Percentiles rank a stretch among this genome's conserved stretches.
phyloP scores from a whole-genome alignment of 2,329 filamentous ascomycete species.

The Fusarium pseudocircinatum region DNA sequence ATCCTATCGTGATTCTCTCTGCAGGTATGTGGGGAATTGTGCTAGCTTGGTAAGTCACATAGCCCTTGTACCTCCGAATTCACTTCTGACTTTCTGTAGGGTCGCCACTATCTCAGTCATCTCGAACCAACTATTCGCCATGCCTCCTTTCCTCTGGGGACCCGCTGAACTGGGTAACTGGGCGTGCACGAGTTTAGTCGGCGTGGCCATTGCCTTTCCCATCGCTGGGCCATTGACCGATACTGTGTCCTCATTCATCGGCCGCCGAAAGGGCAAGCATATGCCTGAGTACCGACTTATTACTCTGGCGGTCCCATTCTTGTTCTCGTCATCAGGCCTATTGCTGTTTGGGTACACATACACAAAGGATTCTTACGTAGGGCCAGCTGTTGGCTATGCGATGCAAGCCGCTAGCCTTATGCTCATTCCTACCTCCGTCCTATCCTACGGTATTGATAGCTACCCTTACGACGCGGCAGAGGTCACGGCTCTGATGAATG shows the following conservation, averaged over 20 bases:
- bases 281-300: background rate
- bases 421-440: background rate
- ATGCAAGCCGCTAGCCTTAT: background rate
- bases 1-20: background rate
- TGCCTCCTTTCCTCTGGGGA: background rate
- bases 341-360: background rate
- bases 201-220: background rate
- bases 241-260: background rate
- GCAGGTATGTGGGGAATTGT: background rate
- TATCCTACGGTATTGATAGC: background rate
- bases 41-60: background rate
- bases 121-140: background rate
- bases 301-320: background rate
- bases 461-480: background rate
- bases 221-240: background rate
- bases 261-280: background rate
- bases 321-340: background rate
- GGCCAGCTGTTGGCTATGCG: background rate
- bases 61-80: fast-evolving
- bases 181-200: background rate
- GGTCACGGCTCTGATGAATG: background rate
- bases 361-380: background rate
- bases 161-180: background rate
- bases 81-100: background rate
- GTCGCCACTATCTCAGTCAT: background rate